Base-by-base conservation (phyloP, 306 rosid species). In the Inga leiocalycina region DNA sequence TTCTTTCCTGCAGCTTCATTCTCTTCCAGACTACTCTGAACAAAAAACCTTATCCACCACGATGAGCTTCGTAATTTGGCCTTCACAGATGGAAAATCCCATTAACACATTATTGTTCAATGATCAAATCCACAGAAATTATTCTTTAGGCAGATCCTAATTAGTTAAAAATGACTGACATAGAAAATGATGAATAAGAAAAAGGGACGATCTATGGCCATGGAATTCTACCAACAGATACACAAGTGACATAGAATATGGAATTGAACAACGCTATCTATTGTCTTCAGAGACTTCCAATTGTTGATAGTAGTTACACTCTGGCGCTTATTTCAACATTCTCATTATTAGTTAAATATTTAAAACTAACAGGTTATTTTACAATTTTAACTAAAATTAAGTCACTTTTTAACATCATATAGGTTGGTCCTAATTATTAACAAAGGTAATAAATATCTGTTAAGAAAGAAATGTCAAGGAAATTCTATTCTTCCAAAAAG, bases 61-160 rank as follows among this genome's bases (percentile, higher is more conserved):
- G 99, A 91, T 2, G 98, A 89, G 89, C 98, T 97, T 77, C 99
- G 94, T 83, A 97, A 84, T 89, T 97, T 97, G 68, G 98, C 99
- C 99, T 97, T 86, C 82, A 85, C 43, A 75, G 76, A 70, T 75
- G 69, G 67, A 84, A 79, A 59, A 79, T 59, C 71, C 7, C 3
- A 8, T 74, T 32, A 51, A 52, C 22, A 32, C 4, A 35, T 1
- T 32, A 48, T 11, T 49, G 4, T 49, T 48, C 57, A 74, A 74
- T 74, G 45, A 11, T 34, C 46, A 74, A 17, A 51, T 52, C 30
- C 2, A 74, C 24, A 49, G 27, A 74, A 48, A 32, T 6, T 74
- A 15, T 17, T 51, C n/a, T 16, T 24, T 32, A 27, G 39, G 43
- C 45, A 9, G 30, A 34, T 32, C 46, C 19, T 9, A 15, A 71